phyloP scores from a whole-genome alignment of 1,139 yeast genomes.

The Yamadazyma conglobata region DNA sequence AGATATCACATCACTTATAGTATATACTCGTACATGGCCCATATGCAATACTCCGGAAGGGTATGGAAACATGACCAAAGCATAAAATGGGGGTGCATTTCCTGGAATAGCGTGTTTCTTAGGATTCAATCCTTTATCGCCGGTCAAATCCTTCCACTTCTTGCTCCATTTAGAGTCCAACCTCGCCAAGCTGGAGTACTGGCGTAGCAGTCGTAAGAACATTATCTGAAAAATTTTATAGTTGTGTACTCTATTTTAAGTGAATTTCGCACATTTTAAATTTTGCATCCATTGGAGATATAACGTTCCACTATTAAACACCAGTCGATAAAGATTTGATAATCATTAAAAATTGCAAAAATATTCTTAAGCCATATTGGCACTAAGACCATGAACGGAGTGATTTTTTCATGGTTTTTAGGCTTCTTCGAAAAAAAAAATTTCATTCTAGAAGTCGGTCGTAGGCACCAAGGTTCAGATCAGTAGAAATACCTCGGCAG shows the following conservation, averaged over 20 bases:
- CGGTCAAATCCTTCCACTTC: constrained; percentile 46
- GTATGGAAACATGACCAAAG: constrained; percentile 90
- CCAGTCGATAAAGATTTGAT: neutral
- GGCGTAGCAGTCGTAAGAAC: constrained; percentile 1
- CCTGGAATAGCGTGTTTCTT: constrained; percentile 26
- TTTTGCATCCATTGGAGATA: neutral
- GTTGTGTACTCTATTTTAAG: too few species aligned
- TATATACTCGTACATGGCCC: constrained; percentile 91
- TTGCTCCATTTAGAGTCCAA: constrained; percentile 52
- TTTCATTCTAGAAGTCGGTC: too few species aligned
- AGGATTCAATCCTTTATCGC: constrained; percentile 38
- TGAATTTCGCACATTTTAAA: too few species aligned
- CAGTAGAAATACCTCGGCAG: too few species aligned
- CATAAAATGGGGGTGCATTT: constrained; percentile 49
- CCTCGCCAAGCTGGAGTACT: constrained; percentile 5
- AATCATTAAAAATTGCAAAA: neutral
- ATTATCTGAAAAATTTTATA: neutral
- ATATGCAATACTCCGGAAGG: constrained; percentile 91
- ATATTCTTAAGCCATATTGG: too few species aligned
- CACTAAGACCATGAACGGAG: too few species aligned
- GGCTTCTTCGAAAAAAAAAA: too few species aligned
- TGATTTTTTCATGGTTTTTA: too few species aligned
- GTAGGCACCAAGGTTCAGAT: too few species aligned
- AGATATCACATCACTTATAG: constrained; percentile 81
- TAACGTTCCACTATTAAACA: neutral